These are phyloP conservation scores for Mucor saturninus DNA, from an alignment of 371 early-diverging fungal genomes.

Conservation along the genomic window DNA sequence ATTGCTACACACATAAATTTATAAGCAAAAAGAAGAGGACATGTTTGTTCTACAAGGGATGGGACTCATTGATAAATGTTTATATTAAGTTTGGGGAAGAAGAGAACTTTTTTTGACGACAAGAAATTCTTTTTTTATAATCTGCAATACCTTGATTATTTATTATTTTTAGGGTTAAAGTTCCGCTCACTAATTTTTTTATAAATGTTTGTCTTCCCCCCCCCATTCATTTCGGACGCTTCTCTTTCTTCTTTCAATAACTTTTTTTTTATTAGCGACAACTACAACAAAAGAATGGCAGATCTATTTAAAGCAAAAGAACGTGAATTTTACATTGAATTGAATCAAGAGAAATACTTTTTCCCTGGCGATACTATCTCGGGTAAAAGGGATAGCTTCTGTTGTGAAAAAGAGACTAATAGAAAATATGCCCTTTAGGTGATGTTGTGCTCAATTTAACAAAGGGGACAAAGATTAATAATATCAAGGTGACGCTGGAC, in stretches of 20 bases:
- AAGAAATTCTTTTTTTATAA: too few relatives aligned
- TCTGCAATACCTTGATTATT: too few relatives aligned
- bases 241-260: neutral
- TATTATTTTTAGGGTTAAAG: too few relatives aligned
- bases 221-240: too few relatives aligned
- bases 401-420: neutral
- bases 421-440: slow-evolving; percentile 25
- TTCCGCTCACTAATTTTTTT: too few relatives aligned
- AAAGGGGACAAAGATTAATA: slow-evolving; percentile 43
- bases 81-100: too few relatives aligned
- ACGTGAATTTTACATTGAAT: slow-evolving; percentile 51
- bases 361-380: slow-evolving; percentile 48
- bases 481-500: slow-evolving; percentile 38
- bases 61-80: too few relatives aligned
- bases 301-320: slow-evolving; percentile 33
- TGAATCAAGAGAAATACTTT: slow-evolving; percentile 42
- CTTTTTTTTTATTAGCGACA: neutral
- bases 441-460: slow-evolving; percentile 42
- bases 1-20: too few relatives aligned
- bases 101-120: too few relatives aligned
- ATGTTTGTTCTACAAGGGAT: too few relatives aligned
- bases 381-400: slow-evolving; percentile 31
- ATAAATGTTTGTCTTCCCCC: too few relatives aligned
- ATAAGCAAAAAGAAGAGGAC: too few relatives aligned
- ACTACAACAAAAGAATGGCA: slow-evolving; percentile 7